Evolutionary conservation across 495 filamentous ascomycete species (phyloP), one percentile per base, ranked within the genome.

Genomic region (Xylaria palmicola): DNA sequence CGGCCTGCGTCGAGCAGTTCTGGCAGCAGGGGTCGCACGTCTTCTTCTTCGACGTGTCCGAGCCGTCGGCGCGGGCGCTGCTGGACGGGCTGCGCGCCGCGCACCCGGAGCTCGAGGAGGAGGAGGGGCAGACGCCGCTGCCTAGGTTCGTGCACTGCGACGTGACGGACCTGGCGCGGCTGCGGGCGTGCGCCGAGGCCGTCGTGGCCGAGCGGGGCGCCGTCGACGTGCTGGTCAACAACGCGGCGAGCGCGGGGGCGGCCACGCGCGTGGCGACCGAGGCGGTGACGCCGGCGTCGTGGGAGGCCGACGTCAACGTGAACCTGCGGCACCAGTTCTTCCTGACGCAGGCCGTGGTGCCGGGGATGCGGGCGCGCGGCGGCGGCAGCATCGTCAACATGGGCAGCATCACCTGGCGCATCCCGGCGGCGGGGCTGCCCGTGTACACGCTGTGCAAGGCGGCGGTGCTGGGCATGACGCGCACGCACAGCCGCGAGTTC

Each of bases 391-490:
- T 88, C 61, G 81, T 88, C 32, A 86, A 83, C 70, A 81, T 81
- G 53, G 69, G 79, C 2, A 82, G 79, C 56, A 76, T 84, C 47
- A 75, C 78, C 8, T 85, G 85, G 24, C 17, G 84, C 17, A 70
- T 71, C 29, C 84, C 85, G 4, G 70, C 71, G 48, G 62, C 71
- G 17, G 72, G 75, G 6, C 56, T 70, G 62, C 76, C 74, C 7
- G 73, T 80, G 3, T 88, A 88, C 70, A 72, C 73, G 41, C 73
- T 82, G 22, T 78, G 74, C 43, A 87, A 87, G 65, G 79, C 83
- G 65, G 85, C 77, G 5, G 77, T 89, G 40, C 62, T 85, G 30
- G 86, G 84, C 17, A 67, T 89, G 71, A 86, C 83, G 49, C 75
- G 66, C 60, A 77, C 74, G 47, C 82, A 82, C 32, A 82, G 84